These are phyloP conservation scores for Beauveria sp. DNA, from an alignment of 2,329 filamentous ascomycete species.

Conservation along the genomic window DNA sequence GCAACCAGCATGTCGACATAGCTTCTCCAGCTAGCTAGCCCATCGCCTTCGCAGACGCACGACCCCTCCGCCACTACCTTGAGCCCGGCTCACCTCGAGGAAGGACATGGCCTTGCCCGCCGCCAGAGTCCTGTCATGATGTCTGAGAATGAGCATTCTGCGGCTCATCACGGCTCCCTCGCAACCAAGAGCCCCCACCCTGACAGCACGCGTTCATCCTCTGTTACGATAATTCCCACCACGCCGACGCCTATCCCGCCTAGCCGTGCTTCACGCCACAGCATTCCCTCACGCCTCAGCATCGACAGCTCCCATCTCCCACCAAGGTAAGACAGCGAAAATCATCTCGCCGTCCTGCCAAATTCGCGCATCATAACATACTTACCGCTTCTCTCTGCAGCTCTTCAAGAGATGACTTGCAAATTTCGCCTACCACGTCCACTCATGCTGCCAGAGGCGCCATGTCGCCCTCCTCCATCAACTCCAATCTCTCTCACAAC, in stretches of 20 bases:
- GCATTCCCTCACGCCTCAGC: slow-evolving; percentile 9
- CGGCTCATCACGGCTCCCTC: neutral
- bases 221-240: slow-evolving; percentile 4
- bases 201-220: slow-evolving; percentile 5
- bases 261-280: neutral
- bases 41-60: slow-evolving; percentile 2
- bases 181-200: neutral
- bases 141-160: slow-evolving; percentile 2
- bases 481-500: slow-evolving; percentile 22
- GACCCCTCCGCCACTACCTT: slow-evolving; percentile 7
- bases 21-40: slow-evolving; percentile 4
- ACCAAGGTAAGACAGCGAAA: neutral
- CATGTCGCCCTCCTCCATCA: slow-evolving; percentile 31
- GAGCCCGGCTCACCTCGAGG: slow-evolving; percentile 8
- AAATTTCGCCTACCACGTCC: slow-evolving; percentile 43
- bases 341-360: neutral
- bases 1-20: slow-evolving; percentile 9
- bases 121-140: slow-evolving; percentile 3
- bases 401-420: slow-evolving; percentile 29
- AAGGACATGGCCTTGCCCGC: slow-evolving; percentile 9
- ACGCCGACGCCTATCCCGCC: neutral
- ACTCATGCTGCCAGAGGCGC: slow-evolving; percentile 35
- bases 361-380: neutral
- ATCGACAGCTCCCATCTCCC: slow-evolving; percentile 7
- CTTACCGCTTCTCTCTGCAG: slow-evolving; percentile 7